Conservation (phyloP, 352 stramenopile species). For the Globisporangium acanthophoron region DNA sequence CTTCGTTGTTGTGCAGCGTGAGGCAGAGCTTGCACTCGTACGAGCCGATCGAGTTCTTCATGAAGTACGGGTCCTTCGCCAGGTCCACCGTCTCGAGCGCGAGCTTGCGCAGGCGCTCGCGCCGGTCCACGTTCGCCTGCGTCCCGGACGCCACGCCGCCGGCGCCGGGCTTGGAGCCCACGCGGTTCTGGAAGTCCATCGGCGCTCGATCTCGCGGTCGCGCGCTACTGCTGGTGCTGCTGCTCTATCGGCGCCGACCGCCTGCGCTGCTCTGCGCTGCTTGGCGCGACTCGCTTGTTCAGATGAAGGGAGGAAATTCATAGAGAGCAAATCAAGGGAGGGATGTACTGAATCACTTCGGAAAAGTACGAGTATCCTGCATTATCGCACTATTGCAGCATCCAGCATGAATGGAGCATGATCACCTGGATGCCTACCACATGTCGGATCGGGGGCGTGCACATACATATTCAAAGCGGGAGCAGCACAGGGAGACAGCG, state of each 20-base stretch:
- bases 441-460: background rate
- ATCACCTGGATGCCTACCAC: too few relatives aligned
- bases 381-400: too few relatives aligned
- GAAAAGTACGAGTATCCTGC: background rate
- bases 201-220: background rate
- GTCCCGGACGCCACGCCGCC: slow-evolving; percentile 74
- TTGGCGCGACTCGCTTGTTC: background rate
- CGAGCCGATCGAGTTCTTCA: slow-evolving; percentile 98
- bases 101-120: slow-evolving; percentile 95
- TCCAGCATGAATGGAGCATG: too few relatives aligned
- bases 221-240: background rate
- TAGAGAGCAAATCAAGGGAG: too few relatives aligned
- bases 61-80: slow-evolving; percentile 99
- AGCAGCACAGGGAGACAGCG: background rate
- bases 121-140: slow-evolving; percentile 89
- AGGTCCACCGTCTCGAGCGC: slow-evolving; percentile 99
- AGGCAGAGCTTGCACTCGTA: slow-evolving; percentile 99
- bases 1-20: slow-evolving; percentile 98
- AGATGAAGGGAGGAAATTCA: too few relatives aligned
- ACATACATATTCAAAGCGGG: background rate
- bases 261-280: background rate
- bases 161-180: slow-evolving; percentile 72
- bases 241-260: background rate
- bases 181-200: slow-evolving; percentile 87
- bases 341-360: background rate